Conservation (phyloP, 1,139 yeast species). For the Wickerhamomyces sp. region DNA sequence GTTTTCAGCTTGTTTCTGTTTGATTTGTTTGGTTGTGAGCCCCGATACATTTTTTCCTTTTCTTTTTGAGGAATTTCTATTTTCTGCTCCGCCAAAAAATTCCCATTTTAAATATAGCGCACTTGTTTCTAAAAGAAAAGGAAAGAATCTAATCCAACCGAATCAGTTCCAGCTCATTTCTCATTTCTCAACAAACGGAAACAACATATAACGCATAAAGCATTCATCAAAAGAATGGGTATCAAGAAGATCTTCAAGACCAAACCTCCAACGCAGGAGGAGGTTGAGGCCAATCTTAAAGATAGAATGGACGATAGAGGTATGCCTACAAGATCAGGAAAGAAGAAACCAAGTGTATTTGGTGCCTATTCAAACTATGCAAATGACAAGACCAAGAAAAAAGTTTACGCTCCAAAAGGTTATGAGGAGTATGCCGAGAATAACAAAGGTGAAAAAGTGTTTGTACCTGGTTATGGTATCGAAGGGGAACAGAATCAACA, state of each 20-base stretch:
- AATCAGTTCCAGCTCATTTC: no score
- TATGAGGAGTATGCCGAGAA: constrained; percentile 24
- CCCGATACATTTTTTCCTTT: no score
- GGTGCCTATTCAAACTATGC: constrained; percentile 48
- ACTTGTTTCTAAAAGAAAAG: no score
- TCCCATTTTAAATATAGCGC: no score
- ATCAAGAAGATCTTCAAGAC: constrained; percentile 48
- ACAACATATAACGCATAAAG: no score
- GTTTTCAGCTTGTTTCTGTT: no score
- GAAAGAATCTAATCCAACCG: no score
- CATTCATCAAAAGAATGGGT: no score
- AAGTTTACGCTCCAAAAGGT: constrained; percentile 40
- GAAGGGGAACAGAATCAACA: background rate
- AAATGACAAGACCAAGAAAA: constrained; percentile 28
- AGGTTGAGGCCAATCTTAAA: constrained; percentile 37
- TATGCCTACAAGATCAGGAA: constrained; percentile 40
- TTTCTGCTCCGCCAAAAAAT: no score
- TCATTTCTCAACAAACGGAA: no score
- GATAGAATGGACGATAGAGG: constrained; percentile 36
- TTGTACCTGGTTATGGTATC: background rate
- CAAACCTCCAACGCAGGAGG: constrained; percentile 46
- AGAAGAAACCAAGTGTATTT: constrained; percentile 48
- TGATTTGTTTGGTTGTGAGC: no score
- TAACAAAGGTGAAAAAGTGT: constrained; percentile 8
- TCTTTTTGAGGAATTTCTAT: no score